Base-by-base conservation (phyloP, 2,329 filamentous ascomycete genomes). In the Penicillium sclerotiorum region DNA sequence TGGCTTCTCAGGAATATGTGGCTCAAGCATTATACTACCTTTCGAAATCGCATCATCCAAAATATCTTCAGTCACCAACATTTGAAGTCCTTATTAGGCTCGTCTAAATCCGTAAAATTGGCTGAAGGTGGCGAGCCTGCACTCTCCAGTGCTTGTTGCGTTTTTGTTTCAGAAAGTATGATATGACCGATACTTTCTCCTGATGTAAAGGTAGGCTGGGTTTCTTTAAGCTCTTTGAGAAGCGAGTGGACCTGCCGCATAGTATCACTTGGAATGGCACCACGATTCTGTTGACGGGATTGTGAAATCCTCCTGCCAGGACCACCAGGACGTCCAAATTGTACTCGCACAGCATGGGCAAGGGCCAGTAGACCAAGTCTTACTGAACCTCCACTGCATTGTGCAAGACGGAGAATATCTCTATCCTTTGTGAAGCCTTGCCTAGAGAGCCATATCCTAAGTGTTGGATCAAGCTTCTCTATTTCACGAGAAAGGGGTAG, bases 351-450 rank as follows among this genome's bases (percentile, higher is more conserved):
- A 20, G 44, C 25, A 40, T 8, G 15, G 23, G 17, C 32, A 25
- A 47, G 33, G 27, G 38, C 35, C 11, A 47, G 35, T 12, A 47
- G n/a, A 13, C 44, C 44, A 47, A 39, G 25, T 23, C 36, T 39
- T 36, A 47, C 25, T 40, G 44, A 46, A 15, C 35, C 44, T 22
- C 8, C 13, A 22, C 22, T 22, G 17, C 23, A 13, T 17, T 40
- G 12, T 32, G 44, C 22, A 40, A 47, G 44, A 32, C 25, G 23
- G 12, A 13, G 44, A 38, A 47, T 13, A 11, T 47, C 13, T 13
- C 36, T 9, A 20, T 47, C 25, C 15, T 39, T 21, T 22, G 15
- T 21, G 18, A 47, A 39, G 15, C 35, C 44, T 15, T 32, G 37
- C 20, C 32, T 47, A 28, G 23, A 20, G 13, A 47, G 35, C 44